phyloP scores from a whole-genome alignment of 331 rosid species.

The Rosa hybrid region DNA sequence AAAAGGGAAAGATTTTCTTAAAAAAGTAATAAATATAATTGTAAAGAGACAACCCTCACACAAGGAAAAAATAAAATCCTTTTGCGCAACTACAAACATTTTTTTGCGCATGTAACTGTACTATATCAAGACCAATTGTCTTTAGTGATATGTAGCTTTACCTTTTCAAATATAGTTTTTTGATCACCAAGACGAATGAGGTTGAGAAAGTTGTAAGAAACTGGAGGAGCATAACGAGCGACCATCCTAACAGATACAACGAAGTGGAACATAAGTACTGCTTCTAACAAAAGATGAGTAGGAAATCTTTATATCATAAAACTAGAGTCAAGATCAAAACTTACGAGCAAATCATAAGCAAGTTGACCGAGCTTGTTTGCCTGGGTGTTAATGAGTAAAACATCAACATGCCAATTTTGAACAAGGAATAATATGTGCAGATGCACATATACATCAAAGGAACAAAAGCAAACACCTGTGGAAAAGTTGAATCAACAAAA shows the following conservation, averaged over 20 bases:
- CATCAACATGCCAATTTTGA: slow-evolving; percentile 85
- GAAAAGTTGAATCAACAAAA: slow-evolving; percentile 20
- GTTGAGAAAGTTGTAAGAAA: slow-evolving; percentile 94
- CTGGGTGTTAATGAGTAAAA: slow-evolving; percentile 91
- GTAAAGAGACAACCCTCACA: not conserved
- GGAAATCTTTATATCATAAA: not conserved
- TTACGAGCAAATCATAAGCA: slow-evolving; percentile 99
- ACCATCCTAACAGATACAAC: slow-evolving; percentile 63
- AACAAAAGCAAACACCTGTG: slow-evolving; percentile 81
- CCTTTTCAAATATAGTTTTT: slow-evolving; percentile 85
- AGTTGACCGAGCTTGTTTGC: slow-evolving; percentile 90
- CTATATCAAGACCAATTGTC: not conserved
- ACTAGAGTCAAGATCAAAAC: slow-evolving; percentile 37
- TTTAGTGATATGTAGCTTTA: slow-evolving; percentile 4
- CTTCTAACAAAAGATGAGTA: slow-evolving; percentile 8
- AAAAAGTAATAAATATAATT: not conserved
- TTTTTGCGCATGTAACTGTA: not conserved
- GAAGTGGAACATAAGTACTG: slow-evolving; percentile 23
- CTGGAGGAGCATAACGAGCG: slow-evolving; percentile 98
- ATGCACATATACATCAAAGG: slow-evolving; percentile 98
- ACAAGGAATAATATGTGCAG: slow-evolving; percentile 93
- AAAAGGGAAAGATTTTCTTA: not conserved
- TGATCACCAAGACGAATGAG: slow-evolving; percentile 65
- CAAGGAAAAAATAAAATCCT: not conserved
- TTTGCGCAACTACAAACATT: not conserved